Conservation (phyloP, 345 rosid species). For the Camelina laxa region DNA sequence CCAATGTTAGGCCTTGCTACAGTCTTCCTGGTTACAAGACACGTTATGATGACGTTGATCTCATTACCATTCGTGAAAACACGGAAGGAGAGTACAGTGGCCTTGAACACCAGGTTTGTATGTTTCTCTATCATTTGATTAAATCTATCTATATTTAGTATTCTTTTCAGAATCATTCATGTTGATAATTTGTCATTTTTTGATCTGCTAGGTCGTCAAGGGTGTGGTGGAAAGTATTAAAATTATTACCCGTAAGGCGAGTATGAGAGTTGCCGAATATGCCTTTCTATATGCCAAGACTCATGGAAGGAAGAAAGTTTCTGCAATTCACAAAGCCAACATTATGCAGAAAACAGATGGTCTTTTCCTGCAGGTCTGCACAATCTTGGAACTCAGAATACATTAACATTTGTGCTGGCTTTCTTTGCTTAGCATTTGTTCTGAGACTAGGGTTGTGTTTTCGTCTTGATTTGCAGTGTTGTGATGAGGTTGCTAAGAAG, state of each 20-base stretch:
- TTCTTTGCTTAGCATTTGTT: not conserved
- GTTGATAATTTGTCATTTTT: slow-evolving; percentile 4
- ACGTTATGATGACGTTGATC: slow-evolving; percentile 85
- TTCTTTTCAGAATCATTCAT: not conserved
- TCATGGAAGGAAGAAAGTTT: slow-evolving; percentile 95
- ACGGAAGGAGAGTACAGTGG: slow-evolving; percentile 99
- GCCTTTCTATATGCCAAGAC: slow-evolving; percentile 96
- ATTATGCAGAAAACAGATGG: slow-evolving; percentile 99
- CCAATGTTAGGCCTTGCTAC: slow-evolving; percentile 95
- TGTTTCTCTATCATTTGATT: slow-evolving; percentile 19
- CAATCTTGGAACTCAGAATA: slow-evolving; percentile 20
- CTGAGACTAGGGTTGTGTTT: slow-evolving; percentile 14
- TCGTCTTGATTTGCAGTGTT: slow-evolving; percentile 61
- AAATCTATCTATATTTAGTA: not conserved
- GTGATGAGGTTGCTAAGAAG: slow-evolving; percentile 92
- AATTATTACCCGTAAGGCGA: slow-evolving; percentile 92
- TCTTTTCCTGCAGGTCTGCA: slow-evolving; percentile 82
- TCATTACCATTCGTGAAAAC: slow-evolving; percentile 92
- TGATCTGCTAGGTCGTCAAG: slow-evolving; percentile 74
- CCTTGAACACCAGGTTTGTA: slow-evolving; percentile 87
- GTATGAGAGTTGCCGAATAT: slow-evolving; percentile 99
- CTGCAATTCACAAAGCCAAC: slow-evolving; percentile 97
- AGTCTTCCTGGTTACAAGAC: slow-evolving; percentile 96
- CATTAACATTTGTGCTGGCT: slow-evolving; percentile 14
- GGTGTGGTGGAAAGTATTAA: slow-evolving; percentile 98